Percentiles rank a stretch among this genome's conserved stretches.
phyloP scores from a whole-genome alignment of 73 alveolate species.

The Paramecium bursaria region DNA sequence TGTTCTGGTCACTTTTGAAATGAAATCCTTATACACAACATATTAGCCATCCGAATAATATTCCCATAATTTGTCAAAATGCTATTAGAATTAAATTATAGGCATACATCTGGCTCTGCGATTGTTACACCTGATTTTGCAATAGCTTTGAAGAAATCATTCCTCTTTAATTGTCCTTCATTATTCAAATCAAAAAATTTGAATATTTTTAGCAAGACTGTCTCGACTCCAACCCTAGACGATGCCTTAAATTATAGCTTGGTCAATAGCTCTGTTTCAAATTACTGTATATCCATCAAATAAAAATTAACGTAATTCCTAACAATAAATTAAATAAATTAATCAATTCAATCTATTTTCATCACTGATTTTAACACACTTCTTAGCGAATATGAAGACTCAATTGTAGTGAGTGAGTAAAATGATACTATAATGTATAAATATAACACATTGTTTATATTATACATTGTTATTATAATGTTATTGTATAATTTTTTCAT shows the following conservation, averaged over 20 bases:
- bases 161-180: slow-evolving; percentile 46
- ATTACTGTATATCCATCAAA: slow-evolving; percentile 60
- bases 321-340: too few relatives aligned
- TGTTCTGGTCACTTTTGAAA: slow-evolving; percentile 16
- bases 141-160: slow-evolving; percentile 66
- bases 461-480: too few relatives aligned
- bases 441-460: too few relatives aligned
- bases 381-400: too few relatives aligned
- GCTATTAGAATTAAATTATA: background rate
- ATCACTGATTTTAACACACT: too few relatives aligned
- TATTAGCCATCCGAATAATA: background rate
- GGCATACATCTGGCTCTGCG: slow-evolving; percentile 10
- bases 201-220: slow-evolving; percentile 55
- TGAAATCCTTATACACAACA: slow-evolving; percentile 27
- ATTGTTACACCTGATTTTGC: slow-evolving; percentile 69
- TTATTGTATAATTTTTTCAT: too few relatives aligned
- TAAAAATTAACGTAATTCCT: too few relatives aligned
- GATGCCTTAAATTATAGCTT: slow-evolving; percentile 62
- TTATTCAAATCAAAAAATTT: slow-evolving; percentile 64
- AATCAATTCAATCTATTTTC: too few relatives aligned
- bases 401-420: too few relatives aligned
- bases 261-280: slow-evolving; percentile 65
- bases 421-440: too few relatives aligned
- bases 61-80: slow-evolving; percentile 20
- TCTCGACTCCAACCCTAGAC: slow-evolving; percentile 54